Percentiles rank a stretch among this genome's conserved stretches.
These are phyloP conservation scores for Pseudotsuga menziesii DNA, from an alignment of 75 land plant genomes.

Conservation along the genomic window DNA sequence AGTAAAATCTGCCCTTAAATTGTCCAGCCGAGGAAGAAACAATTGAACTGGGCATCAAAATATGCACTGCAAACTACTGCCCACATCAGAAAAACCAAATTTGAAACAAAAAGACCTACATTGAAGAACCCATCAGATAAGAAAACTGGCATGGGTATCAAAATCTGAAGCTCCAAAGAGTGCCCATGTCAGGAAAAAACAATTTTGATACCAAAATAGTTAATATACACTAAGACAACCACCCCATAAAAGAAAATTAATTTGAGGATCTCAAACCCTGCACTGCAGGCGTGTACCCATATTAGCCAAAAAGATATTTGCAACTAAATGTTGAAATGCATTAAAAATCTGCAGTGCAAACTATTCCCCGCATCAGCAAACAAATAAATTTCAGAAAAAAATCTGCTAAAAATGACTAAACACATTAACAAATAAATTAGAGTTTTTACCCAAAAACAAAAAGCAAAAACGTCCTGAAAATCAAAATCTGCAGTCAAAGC, in stretches of 20 bases:
- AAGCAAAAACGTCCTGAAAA: too few species aligned
- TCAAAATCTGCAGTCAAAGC: too few species aligned
- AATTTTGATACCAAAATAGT: neutral
- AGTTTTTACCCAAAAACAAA: too few species aligned
- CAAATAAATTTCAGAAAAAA: too few species aligned
- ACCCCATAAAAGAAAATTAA: neutral
- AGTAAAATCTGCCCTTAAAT: neutral
- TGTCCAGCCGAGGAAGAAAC: neutral
- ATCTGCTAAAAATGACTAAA: too few species aligned
- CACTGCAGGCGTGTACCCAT: neutral
- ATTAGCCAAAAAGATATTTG: neutral
- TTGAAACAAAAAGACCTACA: neutral
- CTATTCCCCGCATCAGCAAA: too few species aligned
- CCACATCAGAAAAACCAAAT: neutral
- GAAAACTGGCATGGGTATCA: neutral
- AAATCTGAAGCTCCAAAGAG: neutral
- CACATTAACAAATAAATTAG: too few species aligned
- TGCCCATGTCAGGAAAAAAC: neutral
- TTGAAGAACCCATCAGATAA: neutral
- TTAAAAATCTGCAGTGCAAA: too few species aligned
- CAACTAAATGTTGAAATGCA: neutral
- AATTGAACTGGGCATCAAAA: neutral
- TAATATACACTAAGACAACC: neutral
- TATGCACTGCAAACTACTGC: neutral
- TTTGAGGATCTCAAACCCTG: constrained; percentile 2